Percentiles rank a stretch among this genome's conserved stretches.
Conservation (phyloP, 169 alveolate genomes). For the Plasmodium fragile region DNA sequence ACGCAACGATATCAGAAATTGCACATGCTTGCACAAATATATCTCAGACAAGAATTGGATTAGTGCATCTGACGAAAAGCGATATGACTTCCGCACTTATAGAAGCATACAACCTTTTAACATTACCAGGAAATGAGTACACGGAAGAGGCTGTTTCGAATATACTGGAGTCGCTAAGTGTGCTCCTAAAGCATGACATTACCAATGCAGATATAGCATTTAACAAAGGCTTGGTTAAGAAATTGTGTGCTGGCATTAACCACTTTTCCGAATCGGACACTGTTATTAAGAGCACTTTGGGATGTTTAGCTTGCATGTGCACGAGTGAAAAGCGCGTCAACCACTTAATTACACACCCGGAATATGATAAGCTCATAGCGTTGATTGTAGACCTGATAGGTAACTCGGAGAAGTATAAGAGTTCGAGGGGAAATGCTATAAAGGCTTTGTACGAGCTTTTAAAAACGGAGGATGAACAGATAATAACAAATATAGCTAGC, state of each 20-base stretch:
- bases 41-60: constrained; percentile 82
- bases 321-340: constrained; percentile 90
- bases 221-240: constrained; percentile 85
- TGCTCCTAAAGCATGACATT: constrained; percentile 88
- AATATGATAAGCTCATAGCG: constrained; percentile 82
- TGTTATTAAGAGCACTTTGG: constrained; percentile 90
- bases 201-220: constrained; percentile 89
- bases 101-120: constrained; percentile 16
- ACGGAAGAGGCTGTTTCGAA: constrained; percentile 83
- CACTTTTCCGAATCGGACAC: constrained; percentile 85
- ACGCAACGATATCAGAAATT: constrained; percentile 79
- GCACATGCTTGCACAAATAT: constrained; percentile 79
- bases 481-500: constrained; percentile 77
- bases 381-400: constrained; percentile 68
- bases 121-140: constrained; percentile 68
- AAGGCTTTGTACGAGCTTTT: constrained; percentile 85
- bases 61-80: constrained; percentile 79
- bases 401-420: constrained; percentile 47
- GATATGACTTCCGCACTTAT: constrained; percentile 30
- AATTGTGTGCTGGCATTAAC: constrained; percentile 88
- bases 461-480: constrained; percentile 79
- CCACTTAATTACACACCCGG: constrained; percentile 86
- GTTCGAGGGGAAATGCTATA: constrained; percentile 78
- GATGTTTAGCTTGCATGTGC: constrained; percentile 92
- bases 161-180: constrained; percentile 82